Percentiles rank a stretch among this genome's conserved stretches.
Conservation (phyloP, 1,139 yeast species). For the Nakaseomyces bracarensis region DNA sequence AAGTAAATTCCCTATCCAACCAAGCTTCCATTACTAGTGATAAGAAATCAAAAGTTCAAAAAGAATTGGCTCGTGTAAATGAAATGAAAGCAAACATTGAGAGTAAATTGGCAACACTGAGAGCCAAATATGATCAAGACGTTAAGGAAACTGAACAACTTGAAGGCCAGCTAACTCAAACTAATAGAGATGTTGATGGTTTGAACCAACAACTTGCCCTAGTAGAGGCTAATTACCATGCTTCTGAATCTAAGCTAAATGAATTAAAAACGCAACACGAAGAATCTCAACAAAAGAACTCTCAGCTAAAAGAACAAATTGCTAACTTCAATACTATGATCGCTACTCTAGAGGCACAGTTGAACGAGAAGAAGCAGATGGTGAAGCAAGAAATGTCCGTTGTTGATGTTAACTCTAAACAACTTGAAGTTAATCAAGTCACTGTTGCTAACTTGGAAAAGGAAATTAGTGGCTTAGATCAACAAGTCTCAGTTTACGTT, state of each 20-base stretch:
- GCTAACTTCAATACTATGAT: conserved; percentile 61
- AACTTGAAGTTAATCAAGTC: conserved; percentile 52
- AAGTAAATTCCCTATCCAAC: conserved; percentile 64
- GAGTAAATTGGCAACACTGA: conserved; percentile 53
- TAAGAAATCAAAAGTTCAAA: conserved; percentile 66
- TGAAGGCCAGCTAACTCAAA: conserved; percentile 48
- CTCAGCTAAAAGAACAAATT: conserved; percentile 57
- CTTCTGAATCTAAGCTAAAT: conserved; percentile 59
- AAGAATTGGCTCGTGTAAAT: conserved; percentile 58
- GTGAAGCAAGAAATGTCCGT: conserved; percentile 55
- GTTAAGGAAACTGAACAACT: conserved; percentile 66
- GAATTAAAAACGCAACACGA: conserved; percentile 53
- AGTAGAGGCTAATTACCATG: conserved; percentile 73
- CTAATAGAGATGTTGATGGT: conserved; percentile 63
- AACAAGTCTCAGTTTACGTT: conserved; percentile 22
- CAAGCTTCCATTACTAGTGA: conserved; percentile 68
- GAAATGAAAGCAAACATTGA: conserved; percentile 65
- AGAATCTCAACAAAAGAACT: conserved; percentile 58
- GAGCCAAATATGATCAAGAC: conserved; percentile 70
- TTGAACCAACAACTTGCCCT: conserved; percentile 69
- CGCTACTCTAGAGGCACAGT: conserved; percentile 47
- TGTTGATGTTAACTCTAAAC: conserved; percentile 59
- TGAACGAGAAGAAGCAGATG: conserved; percentile 45
- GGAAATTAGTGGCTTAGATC: conserved; percentile 42
- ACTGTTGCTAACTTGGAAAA: conserved; percentile 37